Evolutionary conservation across 2,329 filamentous ascomycete species (phyloP).

Genomic region (Claviceps digitariae): DNA sequence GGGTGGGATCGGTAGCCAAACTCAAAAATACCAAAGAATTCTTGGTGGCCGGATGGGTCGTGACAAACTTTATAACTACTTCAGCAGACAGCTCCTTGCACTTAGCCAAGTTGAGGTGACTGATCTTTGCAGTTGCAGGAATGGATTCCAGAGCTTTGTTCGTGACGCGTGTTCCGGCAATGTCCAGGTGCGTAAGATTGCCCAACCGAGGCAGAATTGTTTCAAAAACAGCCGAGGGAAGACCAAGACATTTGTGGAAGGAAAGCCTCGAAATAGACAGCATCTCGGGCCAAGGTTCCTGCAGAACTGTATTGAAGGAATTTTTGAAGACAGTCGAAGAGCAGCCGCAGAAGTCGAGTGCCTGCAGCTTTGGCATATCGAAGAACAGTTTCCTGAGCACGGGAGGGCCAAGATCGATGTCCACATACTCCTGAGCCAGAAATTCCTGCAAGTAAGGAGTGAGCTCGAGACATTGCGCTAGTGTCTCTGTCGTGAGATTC

Average conservation of each 20-base stretch:
- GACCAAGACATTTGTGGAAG: constrained; percentile 63
- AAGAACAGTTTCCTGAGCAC: constrained; percentile 60
- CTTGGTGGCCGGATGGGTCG: constrained; percentile 54
- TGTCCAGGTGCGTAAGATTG: constrained; percentile 61
- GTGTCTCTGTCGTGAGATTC: constrained; percentile 61
- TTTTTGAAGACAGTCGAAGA: constrained; percentile 54
- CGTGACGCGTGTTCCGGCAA: constrained; percentile 66
- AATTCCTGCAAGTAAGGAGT: constrained; percentile 66
- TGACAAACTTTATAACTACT: constrained; percentile 56
- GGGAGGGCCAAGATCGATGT: constrained; percentile 56
- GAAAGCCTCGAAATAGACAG: constrained; percentile 55
- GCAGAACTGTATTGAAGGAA: constrained; percentile 45
- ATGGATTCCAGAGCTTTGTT: constrained; percentile 57
- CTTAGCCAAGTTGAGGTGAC: constrained; percentile 65
- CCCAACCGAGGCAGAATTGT: constrained; percentile 55
- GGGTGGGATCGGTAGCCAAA: constrained; percentile 57
- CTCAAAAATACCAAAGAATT: constrained; percentile 57
- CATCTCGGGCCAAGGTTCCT: constrained; percentile 35
- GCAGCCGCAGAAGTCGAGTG: constrained; percentile 66
- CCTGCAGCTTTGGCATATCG: constrained; percentile 48
- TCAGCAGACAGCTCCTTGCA: constrained; percentile 56
- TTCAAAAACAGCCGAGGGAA: constrained; percentile 55
- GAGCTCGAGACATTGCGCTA: constrained; percentile 56
- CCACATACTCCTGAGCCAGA: constrained; percentile 67
- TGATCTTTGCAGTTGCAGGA: constrained; percentile 56